These are phyloP conservation scores for Dipodascus geniculatus DNA, from an alignment of 805 yeast genomes.

Conservation along the genomic window DNA sequence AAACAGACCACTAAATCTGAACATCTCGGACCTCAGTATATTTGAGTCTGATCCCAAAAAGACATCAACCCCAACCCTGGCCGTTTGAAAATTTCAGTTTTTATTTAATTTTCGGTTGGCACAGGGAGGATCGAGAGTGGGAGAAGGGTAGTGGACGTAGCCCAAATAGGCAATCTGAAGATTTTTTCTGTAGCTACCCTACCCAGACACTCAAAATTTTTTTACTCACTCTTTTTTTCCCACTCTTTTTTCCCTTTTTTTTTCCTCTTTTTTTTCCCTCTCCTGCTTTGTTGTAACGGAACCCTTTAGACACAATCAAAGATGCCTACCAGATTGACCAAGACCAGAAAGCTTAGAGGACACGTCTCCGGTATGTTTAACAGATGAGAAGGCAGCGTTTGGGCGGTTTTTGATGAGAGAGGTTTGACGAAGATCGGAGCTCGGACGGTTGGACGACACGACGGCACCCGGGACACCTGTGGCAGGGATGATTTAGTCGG, in stretches of 20 bases:
- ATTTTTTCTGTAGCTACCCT: too few species aligned
- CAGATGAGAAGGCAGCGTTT: background rate
- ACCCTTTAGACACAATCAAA: constrained; percentile 14
- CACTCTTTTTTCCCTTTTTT: background rate
- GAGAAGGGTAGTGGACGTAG: background rate
- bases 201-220: background rate
- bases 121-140: background rate
- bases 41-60: background rate
- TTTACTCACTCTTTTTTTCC: background rate
- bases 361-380: constrained; percentile 90
- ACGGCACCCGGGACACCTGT: too few species aligned
- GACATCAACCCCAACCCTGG: background rate
- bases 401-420: too few species aligned
- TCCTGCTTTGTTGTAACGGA: constrained; percentile 1
- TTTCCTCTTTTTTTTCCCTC: background rate
- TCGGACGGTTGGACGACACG: background rate
- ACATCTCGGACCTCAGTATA: background rate
- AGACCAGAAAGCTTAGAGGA: constrained; percentile 99
- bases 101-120: background rate
- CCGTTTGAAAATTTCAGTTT: background rate
- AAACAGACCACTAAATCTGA: background rate
- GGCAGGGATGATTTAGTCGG: too few species aligned
- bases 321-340: constrained; percentile 98
- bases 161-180: background rate
- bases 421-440: too few species aligned